A percentile compares a stretch with the other conserved stretches of the same genome.
Evolutionary conservation across 2,329 filamentous ascomycete genomes (phyloP).

Genomic region (Pseudogymnoascus sp.): DNA sequence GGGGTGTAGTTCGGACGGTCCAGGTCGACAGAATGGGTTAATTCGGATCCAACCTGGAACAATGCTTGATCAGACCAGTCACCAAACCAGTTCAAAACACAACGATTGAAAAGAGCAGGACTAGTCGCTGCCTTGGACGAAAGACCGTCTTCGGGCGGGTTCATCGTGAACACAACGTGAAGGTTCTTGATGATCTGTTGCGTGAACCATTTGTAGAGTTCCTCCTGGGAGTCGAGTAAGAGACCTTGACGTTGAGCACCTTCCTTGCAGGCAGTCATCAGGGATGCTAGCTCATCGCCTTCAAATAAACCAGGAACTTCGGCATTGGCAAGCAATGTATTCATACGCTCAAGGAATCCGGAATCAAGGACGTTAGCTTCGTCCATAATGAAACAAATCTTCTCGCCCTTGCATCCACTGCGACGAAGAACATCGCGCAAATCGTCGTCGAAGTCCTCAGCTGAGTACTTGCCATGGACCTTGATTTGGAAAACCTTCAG

Average conservation of each 20-base stretch:
- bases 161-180: conserved; percentile 99
- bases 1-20: conserved; percentile 79
- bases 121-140: conserved; percentile 95
- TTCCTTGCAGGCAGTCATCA: conserved; percentile 99
- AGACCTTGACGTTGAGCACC: conserved; percentile 93
- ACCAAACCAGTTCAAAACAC: conserved; percentile 98
- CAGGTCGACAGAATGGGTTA: conserved; percentile 92
- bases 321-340: conserved; percentile 96
- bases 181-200: conserved; percentile 98
- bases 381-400: conserved; percentile 99
- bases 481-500: conserved; percentile 99
- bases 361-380: conserved; percentile 98
- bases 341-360: conserved; percentile 98
- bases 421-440: conserved; percentile 85
- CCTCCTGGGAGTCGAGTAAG: conserved; percentile 92
- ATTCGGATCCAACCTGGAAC: conserved; percentile 92
- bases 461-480: conserved; percentile 96
- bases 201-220: conserved; percentile 99
- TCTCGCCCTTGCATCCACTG: conserved; percentile 95
- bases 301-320: conserved; percentile 98
- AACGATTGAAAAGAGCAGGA: conserved; percentile 97
- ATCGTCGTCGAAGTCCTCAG: conserved; percentile 97
- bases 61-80: conserved; percentile 99
- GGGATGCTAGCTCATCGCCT: conserved; percentile 93
- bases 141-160: conserved; percentile 88